Evolutionary conservation across 1,284 basidiomycete genomes (phyloP).

Genomic region (Lignosus rhinocerotis): DNA sequence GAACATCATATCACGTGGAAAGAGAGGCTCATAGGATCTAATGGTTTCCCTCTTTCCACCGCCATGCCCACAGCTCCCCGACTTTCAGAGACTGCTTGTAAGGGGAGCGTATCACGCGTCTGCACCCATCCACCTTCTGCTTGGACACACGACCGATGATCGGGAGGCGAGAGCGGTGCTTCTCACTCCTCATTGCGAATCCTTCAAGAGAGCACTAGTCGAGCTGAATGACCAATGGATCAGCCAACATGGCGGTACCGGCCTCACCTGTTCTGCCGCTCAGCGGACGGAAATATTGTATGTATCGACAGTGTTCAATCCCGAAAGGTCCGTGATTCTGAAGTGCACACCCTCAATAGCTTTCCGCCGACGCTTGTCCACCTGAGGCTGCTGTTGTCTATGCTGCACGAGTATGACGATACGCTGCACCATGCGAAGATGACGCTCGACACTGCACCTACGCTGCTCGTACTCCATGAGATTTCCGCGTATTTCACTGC

Average conservation of each 20-base stretch:
- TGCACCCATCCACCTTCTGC: constrained; percentile 40
- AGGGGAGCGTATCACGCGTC: constrained; percentile 39
- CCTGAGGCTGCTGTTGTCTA: constrained; percentile 54
- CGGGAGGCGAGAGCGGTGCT: constrained; percentile 44
- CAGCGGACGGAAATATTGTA: constrained; percentile 58
- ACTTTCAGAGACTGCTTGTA: constrained; percentile 35
- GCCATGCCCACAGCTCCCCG: constrained; percentile 31
- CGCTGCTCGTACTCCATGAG: constrained; percentile 64
- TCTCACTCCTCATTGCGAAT: constrained; percentile 49
- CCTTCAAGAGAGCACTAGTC: constrained; percentile 43
- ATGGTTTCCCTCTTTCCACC: constrained; percentile 33
- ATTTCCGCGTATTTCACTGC: constrained; percentile 58
- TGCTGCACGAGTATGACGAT: constrained; percentile 45
- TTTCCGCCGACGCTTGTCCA: constrained; percentile 67
- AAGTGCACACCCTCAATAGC: constrained; percentile 37
- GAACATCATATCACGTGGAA: too few relatives aligned
- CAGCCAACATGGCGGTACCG: constrained; percentile 43
- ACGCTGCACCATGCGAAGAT: constrained; percentile 34
- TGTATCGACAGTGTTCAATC: constrained; percentile 26
- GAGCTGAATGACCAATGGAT: constrained; percentile 61
- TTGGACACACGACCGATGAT: constrained; percentile 45
- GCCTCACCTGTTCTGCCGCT: constrained; percentile 41
- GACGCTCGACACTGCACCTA: constrained; percentile 46
- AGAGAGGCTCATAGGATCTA: constrained; percentile 15
- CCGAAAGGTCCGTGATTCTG: neutral